phyloP scores from a whole-genome alignment of 73 alveolate genomes.

The Paraurostyla sp. region DNA sequence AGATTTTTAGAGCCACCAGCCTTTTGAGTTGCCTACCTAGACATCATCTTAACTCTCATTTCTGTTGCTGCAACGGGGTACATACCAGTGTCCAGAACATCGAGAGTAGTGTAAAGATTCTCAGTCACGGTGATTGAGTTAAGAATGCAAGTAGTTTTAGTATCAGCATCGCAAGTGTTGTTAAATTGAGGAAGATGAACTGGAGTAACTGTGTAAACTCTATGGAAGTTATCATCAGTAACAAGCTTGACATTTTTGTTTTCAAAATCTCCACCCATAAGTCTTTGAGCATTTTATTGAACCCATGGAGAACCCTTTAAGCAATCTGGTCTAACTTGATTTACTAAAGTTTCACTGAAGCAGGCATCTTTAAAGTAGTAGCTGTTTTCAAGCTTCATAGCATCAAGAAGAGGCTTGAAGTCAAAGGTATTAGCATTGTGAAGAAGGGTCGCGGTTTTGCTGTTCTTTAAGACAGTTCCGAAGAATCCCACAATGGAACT shows the following conservation, averaged over 20 bases:
- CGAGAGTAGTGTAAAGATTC: conserved; percentile 33
- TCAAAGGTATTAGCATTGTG: not conserved
- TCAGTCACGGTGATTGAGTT: conserved; percentile 20
- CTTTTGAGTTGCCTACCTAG: conserved; percentile 17
- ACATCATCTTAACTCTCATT: conserved; percentile 56
- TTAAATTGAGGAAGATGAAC: conserved; percentile 64
- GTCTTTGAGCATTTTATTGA: conserved; percentile 33
- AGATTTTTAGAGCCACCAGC: conserved; percentile 16
- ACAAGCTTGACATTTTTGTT: not conserved
- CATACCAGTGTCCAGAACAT: conserved; percentile 53
- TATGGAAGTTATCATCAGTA: conserved; percentile 62
- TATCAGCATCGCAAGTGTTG: conserved; percentile 18
- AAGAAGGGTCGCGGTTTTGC: not conserved
- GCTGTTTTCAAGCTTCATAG: conserved; percentile 46
- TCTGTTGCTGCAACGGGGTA: conserved; percentile 64
- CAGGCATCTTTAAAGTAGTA: conserved; percentile 54
- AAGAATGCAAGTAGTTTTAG: not conserved
- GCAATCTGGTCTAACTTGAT: conserved; percentile 46
- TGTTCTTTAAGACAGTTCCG: not conserved
- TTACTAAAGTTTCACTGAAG: conserved; percentile 29
- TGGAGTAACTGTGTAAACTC: conserved; percentile 57
- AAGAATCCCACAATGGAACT: conserved; percentile 27
- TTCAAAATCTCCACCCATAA: conserved; percentile 52
- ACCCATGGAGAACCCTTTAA: conserved; percentile 57
- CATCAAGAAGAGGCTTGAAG: conserved; percentile 39